Evolutionary conservation across 352 stramenopile genomes (phyloP).

Genomic region (Phytophthora pini): DNA sequence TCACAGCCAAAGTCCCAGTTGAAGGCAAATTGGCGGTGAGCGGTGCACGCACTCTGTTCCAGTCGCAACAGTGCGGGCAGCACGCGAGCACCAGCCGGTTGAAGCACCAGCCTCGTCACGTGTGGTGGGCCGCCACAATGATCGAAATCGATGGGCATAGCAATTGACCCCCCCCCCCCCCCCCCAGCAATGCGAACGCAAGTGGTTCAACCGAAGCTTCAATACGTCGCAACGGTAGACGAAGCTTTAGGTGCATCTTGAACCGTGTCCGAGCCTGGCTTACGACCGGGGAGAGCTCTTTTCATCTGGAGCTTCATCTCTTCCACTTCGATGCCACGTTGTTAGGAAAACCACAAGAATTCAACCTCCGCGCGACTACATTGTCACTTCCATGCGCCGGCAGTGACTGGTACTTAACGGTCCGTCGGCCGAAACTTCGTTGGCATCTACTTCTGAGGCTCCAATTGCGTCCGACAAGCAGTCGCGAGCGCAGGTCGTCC

Average conservation of each 20-base stretch:
- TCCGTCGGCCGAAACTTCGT: conserved; percentile 8
- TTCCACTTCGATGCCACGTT: conserved; percentile 8
- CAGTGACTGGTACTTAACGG: background rate
- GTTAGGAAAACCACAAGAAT: background rate
- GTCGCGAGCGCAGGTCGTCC: conserved; percentile 24
- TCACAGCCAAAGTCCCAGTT: conserved; percentile 1
- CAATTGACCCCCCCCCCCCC: no score
- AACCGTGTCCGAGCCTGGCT: conserved; percentile 2
- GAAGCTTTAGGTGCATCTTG: conserved; percentile 7
- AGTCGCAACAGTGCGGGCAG: conserved; percentile 17
- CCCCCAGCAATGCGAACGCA: no score
- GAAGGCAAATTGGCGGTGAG: conserved; percentile 1
- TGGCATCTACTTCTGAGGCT: conserved; percentile 4
- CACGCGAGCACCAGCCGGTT: conserved; percentile 19
- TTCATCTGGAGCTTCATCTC: conserved; percentile 6
- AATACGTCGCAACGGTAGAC: conserved; percentile 7
- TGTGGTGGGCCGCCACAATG: background rate
- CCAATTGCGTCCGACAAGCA: conserved; percentile 18
- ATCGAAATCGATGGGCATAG: no score
- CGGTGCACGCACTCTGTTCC: conserved; percentile 10
- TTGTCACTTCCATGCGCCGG: background rate
- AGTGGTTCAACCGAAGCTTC: no score
- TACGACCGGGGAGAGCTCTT: background rate
- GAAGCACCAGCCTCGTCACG: conserved; percentile 10
- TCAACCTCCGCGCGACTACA: background rate